Percentiles rank a stretch among this genome's conserved stretches.
Evolutionary conservation across 2,329 filamentous ascomycete species (phyloP).

Genomic region (Penicillium griseofulvum): DNA sequence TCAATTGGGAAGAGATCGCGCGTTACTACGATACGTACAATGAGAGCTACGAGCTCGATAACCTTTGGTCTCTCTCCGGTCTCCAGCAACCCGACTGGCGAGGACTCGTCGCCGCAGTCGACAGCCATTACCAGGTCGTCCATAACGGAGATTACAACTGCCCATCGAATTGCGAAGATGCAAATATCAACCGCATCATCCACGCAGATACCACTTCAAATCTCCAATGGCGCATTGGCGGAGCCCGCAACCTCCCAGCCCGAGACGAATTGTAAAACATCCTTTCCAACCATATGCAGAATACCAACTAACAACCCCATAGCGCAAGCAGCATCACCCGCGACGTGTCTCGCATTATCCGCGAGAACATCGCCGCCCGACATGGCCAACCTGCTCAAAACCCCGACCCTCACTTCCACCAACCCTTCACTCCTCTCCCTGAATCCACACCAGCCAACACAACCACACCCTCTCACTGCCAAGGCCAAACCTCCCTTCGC

Average conservation of each 20-base stretch:
- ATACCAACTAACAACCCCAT: constrained; percentile 20
- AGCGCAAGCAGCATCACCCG: constrained; percentile 44
- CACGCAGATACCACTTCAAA: constrained; percentile 31
- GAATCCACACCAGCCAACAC: not conserved
- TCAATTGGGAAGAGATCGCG: constrained; percentile 39
- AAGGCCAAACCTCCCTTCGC: constrained; percentile 32
- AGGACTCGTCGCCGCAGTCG: constrained; percentile 44
- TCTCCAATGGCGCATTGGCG: constrained; percentile 40
- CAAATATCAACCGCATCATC: constrained; percentile 38
- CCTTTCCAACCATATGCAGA: not conserved
- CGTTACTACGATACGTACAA: constrained; percentile 42
- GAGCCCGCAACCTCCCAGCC: constrained; percentile 27
- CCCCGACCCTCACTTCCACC: constrained; percentile 15
- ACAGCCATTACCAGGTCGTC: constrained; percentile 43
- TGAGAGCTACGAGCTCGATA: constrained; percentile 41
- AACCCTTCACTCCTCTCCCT: constrained; percentile 15
- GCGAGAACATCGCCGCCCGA: constrained; percentile 33
- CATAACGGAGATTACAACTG: constrained; percentile 39
- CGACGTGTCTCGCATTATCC: constrained; percentile 43
- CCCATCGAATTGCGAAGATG: constrained; percentile 31
- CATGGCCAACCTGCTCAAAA: constrained; percentile 16
- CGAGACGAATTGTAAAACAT: constrained; percentile 43
- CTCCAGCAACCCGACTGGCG: constrained; percentile 44
- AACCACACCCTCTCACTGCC: constrained; percentile 5
- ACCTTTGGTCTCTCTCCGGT: constrained; percentile 42